Base-by-base conservation (phyloP, 202 grass and related monocot species). In the Miscanthus sacchariflorus region DNA sequence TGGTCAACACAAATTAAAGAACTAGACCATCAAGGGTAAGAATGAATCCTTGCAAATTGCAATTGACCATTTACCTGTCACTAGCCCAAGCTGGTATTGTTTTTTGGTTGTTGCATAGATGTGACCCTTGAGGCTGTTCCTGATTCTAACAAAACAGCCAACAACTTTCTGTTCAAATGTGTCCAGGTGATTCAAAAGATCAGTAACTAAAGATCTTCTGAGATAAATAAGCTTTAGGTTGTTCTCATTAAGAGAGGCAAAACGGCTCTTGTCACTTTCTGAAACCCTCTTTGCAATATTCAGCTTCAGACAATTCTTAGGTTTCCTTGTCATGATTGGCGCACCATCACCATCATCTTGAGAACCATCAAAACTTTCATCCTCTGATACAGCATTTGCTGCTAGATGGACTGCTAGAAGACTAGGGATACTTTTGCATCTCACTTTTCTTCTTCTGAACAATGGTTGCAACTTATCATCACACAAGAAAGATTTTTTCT, bases 91-190 rank as follows among this genome's bases (percentile, higher is more conserved):
- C 77, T 89, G 81, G 90, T 91, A 98, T 36, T 82, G 3, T 30
- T 90, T 93, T 86, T 59, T 76, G 23, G 79, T 64, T 39, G 69
- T 81, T 39, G 9, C n/a, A 63, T 4, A 36, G 45, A 12, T 12
- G 2, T 13, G 12, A 0, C 12, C 45, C 45, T 4, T 78, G 1
- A 1, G 15, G 56, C 84, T 68, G 90, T 77, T 66, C 76, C 81
- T 98, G 38, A 96, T 54, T 80, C 92, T 93, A 64, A 98, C 92
- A 63, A 96, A 93, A 74, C 93, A 96, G 4, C 96, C 96, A 69
- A 81, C 49, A 50, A 96, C 74, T 89, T 98, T 98, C 68, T 77
- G 45, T 81, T 96, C 85, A 85, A 98, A 96, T 72, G 80, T 91
- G 24, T 91, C 83, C 19, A 61, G 89, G 17, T 89, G 61, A 77